Evolutionary conservation across 1,284 basidiomycete species (phyloP), one percentile per base, ranked within the genome.

Genomic region (Sanghuangporus weigelae): DNA sequence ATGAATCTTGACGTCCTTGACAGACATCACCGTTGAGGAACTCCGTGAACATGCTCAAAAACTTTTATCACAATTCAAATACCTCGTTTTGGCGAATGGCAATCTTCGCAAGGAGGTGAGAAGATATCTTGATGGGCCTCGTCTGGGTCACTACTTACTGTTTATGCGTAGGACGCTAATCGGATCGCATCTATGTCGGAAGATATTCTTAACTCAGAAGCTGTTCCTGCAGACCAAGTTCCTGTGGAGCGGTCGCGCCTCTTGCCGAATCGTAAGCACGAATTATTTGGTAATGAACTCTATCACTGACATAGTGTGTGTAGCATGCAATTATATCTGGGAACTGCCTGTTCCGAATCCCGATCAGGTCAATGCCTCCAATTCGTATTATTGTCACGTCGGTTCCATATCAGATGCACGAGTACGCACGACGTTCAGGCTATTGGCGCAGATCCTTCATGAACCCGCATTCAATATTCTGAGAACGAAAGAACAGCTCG

Each of bases 401-500:
- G 93, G 95, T 56, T 79, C 82, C 35, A 72, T 83, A 46, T 76
- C 75, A 2, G 80, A 90, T 68, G 77, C 81, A 39, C 81, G 75
- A n/a, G 74, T 80, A 12, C 83, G 88, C 21, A 85, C 89, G 35
- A 78, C 79, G 1, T 79, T 84, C 54, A 76, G 82, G 7, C 79
- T 93, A 39, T 79, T 92, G 40, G 81, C 82, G 0, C 94, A 95
- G 70, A 90, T 97, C 65, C 79, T 94, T 40, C 79, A 82, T 10
- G 97, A 99, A 71, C 96, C 96, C 0, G 84, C 90, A n/a, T 99
- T 99, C 77, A 90, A 97, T 72, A 80, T 90, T 42, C 83, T 99
- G 48, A 88, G 97, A n/a, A 98, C 96, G 2, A 89, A 95, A 74
- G 95, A 99, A 74, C 97, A 99, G 75, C 83, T 99, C 0, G 97